Conservation (phyloP, 371 early-diverging fungal species). For the Encephalitozoon cuniculi region DNA sequence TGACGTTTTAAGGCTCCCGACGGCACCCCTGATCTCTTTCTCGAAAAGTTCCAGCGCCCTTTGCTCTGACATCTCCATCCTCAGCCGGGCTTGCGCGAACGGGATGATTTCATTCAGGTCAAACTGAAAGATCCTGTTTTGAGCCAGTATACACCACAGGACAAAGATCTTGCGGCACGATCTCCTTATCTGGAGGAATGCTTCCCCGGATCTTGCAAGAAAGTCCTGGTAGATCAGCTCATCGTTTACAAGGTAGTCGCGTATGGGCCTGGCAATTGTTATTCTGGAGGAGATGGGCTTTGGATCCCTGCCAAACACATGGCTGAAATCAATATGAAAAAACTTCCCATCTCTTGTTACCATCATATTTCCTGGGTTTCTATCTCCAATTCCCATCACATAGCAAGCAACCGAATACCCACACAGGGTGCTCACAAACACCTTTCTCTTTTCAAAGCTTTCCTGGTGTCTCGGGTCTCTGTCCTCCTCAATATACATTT, state of each 20-base stretch:
- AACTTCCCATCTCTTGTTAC: conserved; percentile 69
- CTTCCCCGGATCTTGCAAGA: not conserved
- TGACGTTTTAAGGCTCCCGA: not conserved
- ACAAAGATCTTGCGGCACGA: not conserved
- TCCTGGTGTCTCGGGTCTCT: not conserved
- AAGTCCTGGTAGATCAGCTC: conserved; percentile 5
- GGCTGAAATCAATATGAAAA: conserved; percentile 94
- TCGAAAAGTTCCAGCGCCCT: not conserved
- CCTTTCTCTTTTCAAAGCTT: not conserved
- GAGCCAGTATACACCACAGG: not conserved
- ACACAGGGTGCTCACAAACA: conserved; percentile 19
- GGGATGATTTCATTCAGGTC: not conserved
- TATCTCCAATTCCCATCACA: conserved; percentile 91
- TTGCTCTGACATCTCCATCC: not conserved
- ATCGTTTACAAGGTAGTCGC: conserved; percentile 11
- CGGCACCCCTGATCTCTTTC: not conserved
- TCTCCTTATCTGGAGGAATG: not conserved
- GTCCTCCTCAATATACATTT: not conserved
- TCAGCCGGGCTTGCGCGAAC: not conserved
- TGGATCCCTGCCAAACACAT: conserved; percentile 87
- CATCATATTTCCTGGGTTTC: conserved; percentile 86
- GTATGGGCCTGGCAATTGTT: not conserved
- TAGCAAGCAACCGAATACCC: conserved; percentile 89
- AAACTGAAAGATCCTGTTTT: not conserved
- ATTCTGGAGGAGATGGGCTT: conserved; percentile 94